Evolutionary conservation across 495 filamentous ascomycete genomes (phyloP).

Genomic region (Xylaria acuta): DNA sequence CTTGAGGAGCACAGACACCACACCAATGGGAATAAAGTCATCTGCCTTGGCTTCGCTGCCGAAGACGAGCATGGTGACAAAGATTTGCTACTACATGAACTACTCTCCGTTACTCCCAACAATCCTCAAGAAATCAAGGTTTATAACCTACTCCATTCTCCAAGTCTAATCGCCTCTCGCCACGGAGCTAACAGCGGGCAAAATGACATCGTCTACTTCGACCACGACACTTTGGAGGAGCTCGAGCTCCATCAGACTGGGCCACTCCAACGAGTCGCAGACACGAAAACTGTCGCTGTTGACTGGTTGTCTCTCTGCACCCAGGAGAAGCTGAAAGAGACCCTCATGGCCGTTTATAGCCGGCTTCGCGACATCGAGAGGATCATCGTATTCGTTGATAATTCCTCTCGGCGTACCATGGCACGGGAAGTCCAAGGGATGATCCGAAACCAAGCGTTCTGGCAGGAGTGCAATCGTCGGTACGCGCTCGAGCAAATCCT

Average conservation of each 20-base stretch:
- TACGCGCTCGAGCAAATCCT: constrained; percentile 1
- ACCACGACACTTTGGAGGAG: background rate
- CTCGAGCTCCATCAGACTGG: background rate
- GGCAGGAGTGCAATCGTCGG: background rate
- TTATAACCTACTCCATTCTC: background rate
- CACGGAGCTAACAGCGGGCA: background rate
- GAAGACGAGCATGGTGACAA: background rate
- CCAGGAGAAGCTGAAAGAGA: background rate
- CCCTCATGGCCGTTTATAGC: background rate
- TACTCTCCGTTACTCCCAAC: background rate
- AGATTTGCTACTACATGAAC: background rate
- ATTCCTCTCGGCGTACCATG: background rate
- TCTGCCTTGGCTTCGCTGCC: background rate
- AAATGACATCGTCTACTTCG: background rate
- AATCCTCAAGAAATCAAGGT: background rate
- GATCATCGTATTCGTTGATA: background rate
- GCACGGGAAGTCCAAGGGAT: background rate
- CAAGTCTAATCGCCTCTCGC: background rate
- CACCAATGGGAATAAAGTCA: background rate
- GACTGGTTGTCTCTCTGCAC: background rate
- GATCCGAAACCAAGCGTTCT: background rate
- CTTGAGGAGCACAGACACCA: background rate
- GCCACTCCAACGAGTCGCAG: background rate
- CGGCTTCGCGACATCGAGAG: background rate
- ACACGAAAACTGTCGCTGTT: background rate